Evolutionary conservation across 2,329 filamentous ascomycete genomes (phyloP).

Genomic region (Hyphodiscus sp.): DNA sequence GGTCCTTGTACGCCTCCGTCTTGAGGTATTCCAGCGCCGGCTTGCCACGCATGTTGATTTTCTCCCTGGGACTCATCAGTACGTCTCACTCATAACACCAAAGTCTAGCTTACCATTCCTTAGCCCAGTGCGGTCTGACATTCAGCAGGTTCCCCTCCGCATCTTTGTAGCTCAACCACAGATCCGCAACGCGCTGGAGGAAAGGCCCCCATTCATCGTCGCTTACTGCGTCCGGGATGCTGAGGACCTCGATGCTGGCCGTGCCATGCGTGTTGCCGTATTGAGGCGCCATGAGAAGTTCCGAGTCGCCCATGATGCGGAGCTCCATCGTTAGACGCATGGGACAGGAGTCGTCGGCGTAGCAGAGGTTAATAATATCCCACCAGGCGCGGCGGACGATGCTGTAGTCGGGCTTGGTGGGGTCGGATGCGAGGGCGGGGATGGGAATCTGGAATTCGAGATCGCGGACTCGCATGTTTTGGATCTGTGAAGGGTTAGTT

Average conservation of each 20-base stretch:
- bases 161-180: conserved; percentile 35
- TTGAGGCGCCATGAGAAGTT: conserved; percentile 40
- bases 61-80: conserved; percentile 13
- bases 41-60: conserved; percentile 28
- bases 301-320: conserved; percentile 37
- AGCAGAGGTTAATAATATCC: conserved; percentile 42
- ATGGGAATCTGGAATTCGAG: conserved; percentile 40
- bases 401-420: conserved; percentile 34
- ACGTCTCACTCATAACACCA: not conserved
- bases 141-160: conserved; percentile 27
- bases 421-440: conserved; percentile 28
- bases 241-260: conserved; percentile 38
- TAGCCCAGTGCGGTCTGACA: conserved; percentile 41
- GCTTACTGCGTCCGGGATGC: conserved; percentile 33
- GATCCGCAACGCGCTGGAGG: conserved; percentile 35
- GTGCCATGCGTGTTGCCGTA: conserved; percentile 36
- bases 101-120: conserved; percentile 34
- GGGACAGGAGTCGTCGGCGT: conserved; percentile 32
- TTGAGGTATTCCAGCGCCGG: conserved; percentile 31
- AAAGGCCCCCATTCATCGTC: conserved; percentile 36
- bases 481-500: conserved; percentile 22
- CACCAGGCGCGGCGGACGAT: conserved; percentile 42
- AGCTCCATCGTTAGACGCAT: conserved; percentile 40
- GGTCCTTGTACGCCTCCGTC: conserved; percentile 33
- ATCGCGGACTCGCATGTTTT: conserved; percentile 41